Conservation (phyloP, 768 basidiomycete species). For the Leccinum longicurvipes region DNA sequence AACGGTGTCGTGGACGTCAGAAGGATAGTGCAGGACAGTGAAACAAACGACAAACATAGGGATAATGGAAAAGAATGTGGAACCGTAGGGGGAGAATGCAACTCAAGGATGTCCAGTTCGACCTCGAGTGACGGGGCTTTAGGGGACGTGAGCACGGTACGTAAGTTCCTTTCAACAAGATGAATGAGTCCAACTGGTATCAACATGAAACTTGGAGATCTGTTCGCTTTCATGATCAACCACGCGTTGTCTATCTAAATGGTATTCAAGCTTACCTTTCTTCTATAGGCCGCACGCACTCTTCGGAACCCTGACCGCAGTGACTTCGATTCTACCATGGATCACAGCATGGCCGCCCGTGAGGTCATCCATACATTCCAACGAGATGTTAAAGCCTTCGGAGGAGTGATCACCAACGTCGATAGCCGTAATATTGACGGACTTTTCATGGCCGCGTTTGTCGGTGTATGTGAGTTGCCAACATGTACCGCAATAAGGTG, state of each 20-base stretch:
- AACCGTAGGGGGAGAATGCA: background rate
- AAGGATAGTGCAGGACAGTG: background rate
- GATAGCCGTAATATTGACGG: slow-evolving; percentile 49
- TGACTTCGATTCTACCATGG: slow-evolving; percentile 26
- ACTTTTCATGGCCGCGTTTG: slow-evolving; percentile 27
- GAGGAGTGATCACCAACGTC: slow-evolving; percentile 36
- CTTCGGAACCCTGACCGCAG: slow-evolving; percentile 16
- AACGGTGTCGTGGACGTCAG: background rate
- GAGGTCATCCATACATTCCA: slow-evolving; percentile 33
- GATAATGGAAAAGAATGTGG: background rate
- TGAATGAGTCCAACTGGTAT: background rate
- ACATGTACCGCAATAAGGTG: slow-evolving; percentile 54
- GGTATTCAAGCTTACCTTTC: background rate
- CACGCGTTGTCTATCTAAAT: background rate
- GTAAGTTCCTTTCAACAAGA: no score
- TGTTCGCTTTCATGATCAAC: background rate
- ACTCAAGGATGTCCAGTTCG: background rate
- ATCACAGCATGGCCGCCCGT: slow-evolving; percentile 27
- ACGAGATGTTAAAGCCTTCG: slow-evolving; percentile 37
- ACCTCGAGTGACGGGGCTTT: no score
- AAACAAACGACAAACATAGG: background rate
- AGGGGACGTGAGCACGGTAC: no score
- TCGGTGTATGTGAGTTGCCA: slow-evolving; percentile 52
- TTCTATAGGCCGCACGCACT: slow-evolving; percentile 12
- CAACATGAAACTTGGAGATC: background rate